Base-by-base conservation (phyloP, 768 basidiomycete species). In the Galerina sulciceps region DNA sequence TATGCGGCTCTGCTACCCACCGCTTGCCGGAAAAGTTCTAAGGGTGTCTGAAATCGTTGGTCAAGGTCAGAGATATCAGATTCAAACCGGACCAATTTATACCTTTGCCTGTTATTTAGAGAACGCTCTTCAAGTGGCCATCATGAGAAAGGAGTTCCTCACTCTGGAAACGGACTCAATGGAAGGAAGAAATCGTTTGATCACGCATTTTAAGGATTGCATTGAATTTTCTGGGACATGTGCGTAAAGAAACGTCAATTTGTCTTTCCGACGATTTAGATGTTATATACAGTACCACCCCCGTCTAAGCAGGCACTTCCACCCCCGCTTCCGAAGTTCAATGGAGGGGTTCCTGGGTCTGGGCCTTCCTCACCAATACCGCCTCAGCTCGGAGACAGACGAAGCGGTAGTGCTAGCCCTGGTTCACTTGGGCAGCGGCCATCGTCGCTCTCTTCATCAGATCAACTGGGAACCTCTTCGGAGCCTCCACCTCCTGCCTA, bases 1-100 rank as follows among this genome's bases (percentile, higher is more conserved):
- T 68, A 90, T 96, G 88, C 93, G 88, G 86, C 78, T 99, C 45
- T 86, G 89, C 64, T 99, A 97, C 77, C 97, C 97, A 15, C 97
- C 97, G 4, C 77, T 99, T 35, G 90, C 97, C 11, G 96, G 95
- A 4, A 98, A 96, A 70, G 95, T 97, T 66, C 79, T 99, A 53
- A 82, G 83, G 58, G 88, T 92, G 3, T 77, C 78, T 9, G 87
- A 87, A 61, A 79, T 84, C 3, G 77, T 78, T 55, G 87, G 81
- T 36, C 81, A 82, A 80, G 84, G 93, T 85, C 59, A 56, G 84
- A n/a, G 73, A 23, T 46, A 44, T 31, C n/a, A 46, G 10, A 34
- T 37, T 40, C 26, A 45, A 35, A 45, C 23, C 54, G 36, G 38
- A 37, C 13, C 47, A 42, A 22, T 44, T 45, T 38, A 61, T 26